Conservation (phyloP, 2,329 filamentous ascomycete species). For the Penicillium sclerotigenum region DNA sequence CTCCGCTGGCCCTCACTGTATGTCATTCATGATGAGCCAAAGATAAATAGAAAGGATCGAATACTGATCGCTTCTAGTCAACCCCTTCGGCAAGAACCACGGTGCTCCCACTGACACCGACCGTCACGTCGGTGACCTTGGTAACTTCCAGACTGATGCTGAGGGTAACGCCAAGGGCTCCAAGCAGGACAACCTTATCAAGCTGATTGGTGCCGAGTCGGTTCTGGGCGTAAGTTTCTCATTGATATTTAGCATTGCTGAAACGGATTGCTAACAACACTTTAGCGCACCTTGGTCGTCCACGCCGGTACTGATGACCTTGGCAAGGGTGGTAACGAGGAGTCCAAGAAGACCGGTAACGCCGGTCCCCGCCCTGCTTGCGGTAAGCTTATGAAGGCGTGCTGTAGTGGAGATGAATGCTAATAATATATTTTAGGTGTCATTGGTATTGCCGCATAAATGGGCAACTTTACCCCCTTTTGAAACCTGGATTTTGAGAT, state of each 20-base stretch:
- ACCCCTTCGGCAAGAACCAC: slow-evolving; percentile 89
- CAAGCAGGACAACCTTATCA: slow-evolving; percentile 75
- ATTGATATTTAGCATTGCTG: neutral
- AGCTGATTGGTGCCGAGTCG: slow-evolving; percentile 94
- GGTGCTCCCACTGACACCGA: slow-evolving; percentile 77
- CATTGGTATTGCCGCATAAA: slow-evolving; percentile 80
- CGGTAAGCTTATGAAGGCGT: slow-evolving; percentile 56
- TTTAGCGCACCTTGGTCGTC: slow-evolving; percentile 85
- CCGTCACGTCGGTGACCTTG: slow-evolving; percentile 95
- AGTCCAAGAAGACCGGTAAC: slow-evolving; percentile 98
- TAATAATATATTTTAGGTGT: slow-evolving; percentile 56
- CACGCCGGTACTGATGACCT: slow-evolving; percentile 96
- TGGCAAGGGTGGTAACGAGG: slow-evolving; percentile 84
- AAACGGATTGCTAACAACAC: slow-evolving; percentile 13
- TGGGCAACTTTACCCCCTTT: slow-evolving; percentile 13
- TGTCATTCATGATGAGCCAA: slow-evolving; percentile 36
- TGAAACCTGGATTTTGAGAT: slow-evolving; percentile 17
- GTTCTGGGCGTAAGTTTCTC: slow-evolving; percentile 72
- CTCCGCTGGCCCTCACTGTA: slow-evolving; percentile 95
- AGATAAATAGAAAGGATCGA: neutral
- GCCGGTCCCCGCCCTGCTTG: slow-evolving; percentile 91
- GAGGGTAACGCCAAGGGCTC: slow-evolving; percentile 87
- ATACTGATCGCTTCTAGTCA: slow-evolving; percentile 60
- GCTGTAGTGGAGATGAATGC: slow-evolving; percentile 2
- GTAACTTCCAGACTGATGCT: slow-evolving; percentile 93